Evolutionary conservation across 73 alveolate species (phyloP).

Genomic region (Stentor roeselii): DNA sequence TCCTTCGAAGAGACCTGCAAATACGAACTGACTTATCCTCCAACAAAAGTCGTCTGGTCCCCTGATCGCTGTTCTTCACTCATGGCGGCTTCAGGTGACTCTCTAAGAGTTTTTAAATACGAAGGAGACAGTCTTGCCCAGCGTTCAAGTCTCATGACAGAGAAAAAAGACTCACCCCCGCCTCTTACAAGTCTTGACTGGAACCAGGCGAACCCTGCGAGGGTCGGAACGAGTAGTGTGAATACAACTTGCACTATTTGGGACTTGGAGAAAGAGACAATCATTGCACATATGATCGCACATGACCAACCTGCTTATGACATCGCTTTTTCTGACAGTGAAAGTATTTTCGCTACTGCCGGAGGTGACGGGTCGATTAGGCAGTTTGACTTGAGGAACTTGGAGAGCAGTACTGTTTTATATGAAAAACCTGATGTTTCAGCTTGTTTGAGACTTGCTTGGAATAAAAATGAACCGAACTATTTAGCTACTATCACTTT

Average conservation of each 20-base stretch:
- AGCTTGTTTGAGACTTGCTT: slow-evolving; percentile 89
- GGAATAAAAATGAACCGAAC: slow-evolving; percentile 86
- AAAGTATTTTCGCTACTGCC: slow-evolving; percentile 85
- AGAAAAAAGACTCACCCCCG: slow-evolving; percentile 62
- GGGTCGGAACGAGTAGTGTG: slow-evolving; percentile 90
- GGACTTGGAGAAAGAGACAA: slow-evolving; percentile 88
- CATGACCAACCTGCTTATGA: slow-evolving; percentile 98
- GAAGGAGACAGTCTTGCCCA: neutral
- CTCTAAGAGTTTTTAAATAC: neutral
- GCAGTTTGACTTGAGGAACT: slow-evolving; percentile 85
- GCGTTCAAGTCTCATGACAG: neutral
- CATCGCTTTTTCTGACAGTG: slow-evolving; percentile 84
- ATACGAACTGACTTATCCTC: slow-evolving; percentile 85
- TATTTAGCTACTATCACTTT: slow-evolving; percentile 92
- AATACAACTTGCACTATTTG: slow-evolving; percentile 98
- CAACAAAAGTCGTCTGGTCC: slow-evolving; percentile 92
- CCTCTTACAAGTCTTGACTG: slow-evolving; percentile 98
- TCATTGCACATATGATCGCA: slow-evolving; percentile 92
- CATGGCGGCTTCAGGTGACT: slow-evolving; percentile 45
- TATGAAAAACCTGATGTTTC: slow-evolving; percentile 78
- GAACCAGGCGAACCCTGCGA: slow-evolving; percentile 79
- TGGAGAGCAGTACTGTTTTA: slow-evolving; percentile 90
- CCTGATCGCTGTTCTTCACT: slow-evolving; percentile 56
- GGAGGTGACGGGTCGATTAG: slow-evolving; percentile 98
- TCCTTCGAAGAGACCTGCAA: slow-evolving; percentile 48